Base-by-base conservation (phyloP, 305 asterid species). In the Fraxinus dipetala region DNA sequence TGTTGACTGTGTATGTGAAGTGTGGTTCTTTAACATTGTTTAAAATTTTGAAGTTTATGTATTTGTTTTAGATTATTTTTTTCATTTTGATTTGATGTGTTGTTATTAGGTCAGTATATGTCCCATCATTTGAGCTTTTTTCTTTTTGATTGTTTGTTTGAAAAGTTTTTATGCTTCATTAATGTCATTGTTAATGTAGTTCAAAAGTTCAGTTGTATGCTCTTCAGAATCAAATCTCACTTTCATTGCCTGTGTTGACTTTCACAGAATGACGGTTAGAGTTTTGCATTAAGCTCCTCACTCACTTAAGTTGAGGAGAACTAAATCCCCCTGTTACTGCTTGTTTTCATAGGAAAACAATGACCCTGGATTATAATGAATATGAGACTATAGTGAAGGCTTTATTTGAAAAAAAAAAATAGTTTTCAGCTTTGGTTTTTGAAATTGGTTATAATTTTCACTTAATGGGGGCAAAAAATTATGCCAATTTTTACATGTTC, bases 1-100 rank as follows among this genome's bases (percentile, higher is more conserved):
- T 82, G 89, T 87, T 83, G 98, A 96, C 83, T 83, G 95, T 80
- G 99, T 96, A 93, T 28, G 95, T 82, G 51, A 84, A 70, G 9
- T 85, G 79, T 79, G 35, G 76, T 79, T 70, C 45, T 74, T 69
- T 24, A 22, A 7, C 16, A 76, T 74, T 83, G n/a, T 20, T 45
- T 14, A 31, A 22, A 35, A 11, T 65, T 61, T 11, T 77, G 34
- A 79, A 73, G 35, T 69, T 31, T 84, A 1, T 30, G 81, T 80
- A 61, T 40, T 56, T 48, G 78, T 80, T 45, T 82, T 61, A 43
- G 59, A 72, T 78, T 75, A 5, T 75, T 79, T 79, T 3, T 43
- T 76, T 26, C 28, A 56, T 54, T 48, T 18, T 1, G 20, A 70
- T 54, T 38, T 74, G 70, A 67, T 73, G 38, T 20, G 18, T 5